These are phyloP conservation scores for Pestalotiopsis sp. DNA, from an alignment of 2,329 filamentous ascomycete genomes.

Conservation along the genomic window DNA sequence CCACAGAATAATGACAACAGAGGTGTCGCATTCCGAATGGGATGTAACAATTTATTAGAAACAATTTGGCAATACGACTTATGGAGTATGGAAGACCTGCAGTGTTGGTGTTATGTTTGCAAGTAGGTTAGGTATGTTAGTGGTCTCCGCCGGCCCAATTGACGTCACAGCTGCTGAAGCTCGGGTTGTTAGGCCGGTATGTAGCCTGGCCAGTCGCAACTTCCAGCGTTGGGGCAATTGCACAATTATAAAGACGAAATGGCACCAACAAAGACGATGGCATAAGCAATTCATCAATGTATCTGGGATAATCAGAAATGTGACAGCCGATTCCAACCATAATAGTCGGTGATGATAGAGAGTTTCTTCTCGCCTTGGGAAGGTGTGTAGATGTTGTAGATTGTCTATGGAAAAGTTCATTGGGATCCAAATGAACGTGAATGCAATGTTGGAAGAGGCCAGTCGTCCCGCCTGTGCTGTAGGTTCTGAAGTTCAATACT, in stretches of 20 bases:
- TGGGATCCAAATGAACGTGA: background rate
- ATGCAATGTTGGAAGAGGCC: background rate
- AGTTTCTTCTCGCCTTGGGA: background rate
- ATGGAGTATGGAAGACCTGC: no score
- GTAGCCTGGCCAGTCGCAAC: background rate
- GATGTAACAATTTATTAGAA: no score
- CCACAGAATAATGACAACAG: background rate
- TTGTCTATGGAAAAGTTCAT: background rate
- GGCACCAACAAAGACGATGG: background rate
- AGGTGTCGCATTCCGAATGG: no score
- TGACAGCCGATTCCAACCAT: background rate
- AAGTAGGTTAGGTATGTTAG: no score
- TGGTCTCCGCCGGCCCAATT: background rate
- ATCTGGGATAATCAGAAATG: background rate
- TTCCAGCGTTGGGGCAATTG: background rate
- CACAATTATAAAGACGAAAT: background rate
- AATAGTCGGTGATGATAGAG: background rate
- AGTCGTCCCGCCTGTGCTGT: background rate
- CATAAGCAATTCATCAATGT: background rate
- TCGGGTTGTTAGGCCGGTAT: background rate
- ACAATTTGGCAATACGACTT: no score
- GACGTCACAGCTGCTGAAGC: background rate
- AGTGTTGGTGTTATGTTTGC: no score
- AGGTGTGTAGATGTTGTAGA: background rate
- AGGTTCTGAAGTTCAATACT: background rate